These are phyloP conservation scores for Penicillium capsulatum DNA, from an alignment of 2,329 filamentous ascomycete genomes.

Conservation along the genomic window DNA sequence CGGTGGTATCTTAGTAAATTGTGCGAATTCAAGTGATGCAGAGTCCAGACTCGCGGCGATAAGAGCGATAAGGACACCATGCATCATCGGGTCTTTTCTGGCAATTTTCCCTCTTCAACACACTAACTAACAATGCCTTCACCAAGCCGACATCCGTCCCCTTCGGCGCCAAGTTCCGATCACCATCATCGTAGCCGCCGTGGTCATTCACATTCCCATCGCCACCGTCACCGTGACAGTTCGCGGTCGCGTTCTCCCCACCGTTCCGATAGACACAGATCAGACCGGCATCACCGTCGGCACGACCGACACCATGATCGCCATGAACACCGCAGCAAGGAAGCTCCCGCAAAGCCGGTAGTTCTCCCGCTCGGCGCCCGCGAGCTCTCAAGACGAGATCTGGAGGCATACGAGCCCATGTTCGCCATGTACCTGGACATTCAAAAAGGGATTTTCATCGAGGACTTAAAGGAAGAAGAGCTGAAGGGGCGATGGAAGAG, in stretches of 20 bases:
- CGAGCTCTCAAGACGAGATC: constrained; percentile 64
- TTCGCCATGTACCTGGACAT: constrained; percentile 83
- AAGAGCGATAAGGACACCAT: constrained; percentile 13
- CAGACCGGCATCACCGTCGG: constrained; percentile 36
- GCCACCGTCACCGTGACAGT: constrained; percentile 21
- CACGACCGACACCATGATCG: constrained; percentile 32
- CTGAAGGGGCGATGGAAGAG: constrained; percentile 85
- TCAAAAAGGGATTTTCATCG: constrained; percentile 71
- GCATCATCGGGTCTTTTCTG: neutral
- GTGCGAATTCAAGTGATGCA: too few species aligned
- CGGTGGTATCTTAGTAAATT: too few species aligned
- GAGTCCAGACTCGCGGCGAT: too few species aligned
- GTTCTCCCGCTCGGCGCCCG: constrained; percentile 63
- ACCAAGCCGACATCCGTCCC: constrained; percentile 7
- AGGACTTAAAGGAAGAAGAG: constrained; percentile 69
- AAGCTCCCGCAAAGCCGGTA: constrained; percentile 20
- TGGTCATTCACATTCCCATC: constrained; percentile 18
- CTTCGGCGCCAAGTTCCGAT: constrained; percentile 9
- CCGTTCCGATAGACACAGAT: constrained; percentile 27
- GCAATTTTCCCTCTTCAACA: neutral
- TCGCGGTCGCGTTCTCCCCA: constrained; percentile 39
- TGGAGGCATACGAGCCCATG: constrained; percentile 62
- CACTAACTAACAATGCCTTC: constrained; percentile 16
- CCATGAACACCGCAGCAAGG: constrained; percentile 19
- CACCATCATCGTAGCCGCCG: constrained; percentile 18